Evolutionary conservation across 441 rosid genomes (phyloP), one percentile per base, ranked within the genome.

Genomic region (Erysimum pusillum): DNA sequence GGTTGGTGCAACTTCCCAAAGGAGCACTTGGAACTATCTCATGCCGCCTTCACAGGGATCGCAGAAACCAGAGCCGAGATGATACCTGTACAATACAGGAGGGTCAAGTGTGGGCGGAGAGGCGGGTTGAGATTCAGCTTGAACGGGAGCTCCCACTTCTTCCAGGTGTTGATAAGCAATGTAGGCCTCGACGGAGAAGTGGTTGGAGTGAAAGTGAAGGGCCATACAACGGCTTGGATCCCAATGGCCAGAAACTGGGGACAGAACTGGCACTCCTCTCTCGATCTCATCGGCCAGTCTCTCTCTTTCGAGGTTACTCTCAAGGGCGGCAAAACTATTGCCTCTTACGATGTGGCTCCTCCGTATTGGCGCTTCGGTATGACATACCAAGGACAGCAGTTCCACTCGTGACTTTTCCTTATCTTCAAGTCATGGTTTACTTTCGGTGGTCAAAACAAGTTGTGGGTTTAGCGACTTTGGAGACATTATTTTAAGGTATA

Each of bases 211-310:
- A 91, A 94, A 80, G 93, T 94, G 78, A 94, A 94, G 84, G 98
- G 97, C 32, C 86, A 93, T 54, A 89, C 39, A 84, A 94, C 98
- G 46, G 97, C 96, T 68, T 93, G 97, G 98, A 86, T 93, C 75
- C 91, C 90, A 13, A 82, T 91, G 98, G 97, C 95, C 49, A 91
- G 97, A 79, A 91, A 93, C 76, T 91, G 98, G 98, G 97, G 98
- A 59, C 97, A 93, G 78, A 87, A 79, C 78, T 91, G 97, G 98
- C 98, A 91, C 66, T 80, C 86, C 82, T 86, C 85, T 62, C 85
- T 84, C 71, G 83, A 89, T 70, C 91, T 93, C 54, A 80, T 48
- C 25, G 97, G 93, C 58, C 97, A 93, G 78, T 93, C 94, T 73
- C 82, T 93, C 18, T 89, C 98, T 58, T 91, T 93, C 49, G 98